Conservation (phyloP, 257 asterid species). For the Capsicum rhomboideum region DNA sequence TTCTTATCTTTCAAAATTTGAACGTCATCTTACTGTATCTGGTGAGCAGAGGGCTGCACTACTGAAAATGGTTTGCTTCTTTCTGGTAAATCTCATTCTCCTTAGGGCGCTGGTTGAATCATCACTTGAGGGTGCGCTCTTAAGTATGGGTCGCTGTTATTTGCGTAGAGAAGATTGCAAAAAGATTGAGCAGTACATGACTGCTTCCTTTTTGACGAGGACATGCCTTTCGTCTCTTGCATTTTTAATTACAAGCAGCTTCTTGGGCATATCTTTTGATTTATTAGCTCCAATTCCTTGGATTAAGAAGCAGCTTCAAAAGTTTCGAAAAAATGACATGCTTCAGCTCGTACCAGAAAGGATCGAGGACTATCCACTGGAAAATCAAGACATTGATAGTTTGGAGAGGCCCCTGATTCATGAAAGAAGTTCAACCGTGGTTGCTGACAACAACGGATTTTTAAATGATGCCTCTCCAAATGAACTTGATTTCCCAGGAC, state of each 20-base stretch:
- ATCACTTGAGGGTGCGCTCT: conserved; percentile 66
- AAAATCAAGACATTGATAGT: conserved; percentile 49
- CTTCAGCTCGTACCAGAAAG: conserved; percentile 88
- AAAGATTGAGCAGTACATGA: conserved; percentile 74
- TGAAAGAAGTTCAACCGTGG: conserved; percentile 40
- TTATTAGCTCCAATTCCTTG: conserved; percentile 95
- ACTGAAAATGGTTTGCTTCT: conserved; percentile 93
- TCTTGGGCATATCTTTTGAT: conserved; percentile 92
- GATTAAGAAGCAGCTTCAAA: conserved; percentile 81
- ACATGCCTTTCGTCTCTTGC: conserved; percentile 93
- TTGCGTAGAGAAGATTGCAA: conserved; percentile 98
- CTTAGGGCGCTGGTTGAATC: conserved; percentile 88
- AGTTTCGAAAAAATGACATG: conserved; percentile 89
- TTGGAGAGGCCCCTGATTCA: conserved; percentile 65
- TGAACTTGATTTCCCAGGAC: conserved; percentile 47
- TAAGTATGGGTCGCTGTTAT: conserved; percentile 93
- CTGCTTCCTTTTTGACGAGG: conserved; percentile 74
- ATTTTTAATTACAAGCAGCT: conserved; percentile 81
- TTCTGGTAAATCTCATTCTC: conserved; percentile 90
- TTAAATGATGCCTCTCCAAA: conserved; percentile 36
- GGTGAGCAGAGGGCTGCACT: conserved; percentile 90
- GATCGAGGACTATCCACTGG: conserved; percentile 64
- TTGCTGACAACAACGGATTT: conserved; percentile 34
- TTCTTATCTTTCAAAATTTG: conserved; percentile 89
- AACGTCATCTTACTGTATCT: conserved; percentile 91